Base-by-base conservation (phyloP, 306 rosid genomes). In the Begonia fuchsioides region DNA sequence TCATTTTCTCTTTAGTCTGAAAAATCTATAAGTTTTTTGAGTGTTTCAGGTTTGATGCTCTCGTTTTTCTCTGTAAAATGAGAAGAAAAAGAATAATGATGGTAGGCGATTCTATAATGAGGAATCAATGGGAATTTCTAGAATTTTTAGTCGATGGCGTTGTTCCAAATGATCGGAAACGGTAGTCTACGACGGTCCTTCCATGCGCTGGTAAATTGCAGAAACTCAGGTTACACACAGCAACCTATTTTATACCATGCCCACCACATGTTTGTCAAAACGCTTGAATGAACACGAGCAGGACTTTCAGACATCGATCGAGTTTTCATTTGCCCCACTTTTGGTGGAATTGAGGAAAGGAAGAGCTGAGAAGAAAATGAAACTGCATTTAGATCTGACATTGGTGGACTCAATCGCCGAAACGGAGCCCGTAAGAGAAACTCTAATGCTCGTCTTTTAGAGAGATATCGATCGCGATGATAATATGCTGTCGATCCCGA, bases 51-150 rank as follows among this genome's bases (percentile, higher is more conserved):
- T 90, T 90, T 76, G 88, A 90, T 79, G 92, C 97, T 26, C 60
- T 90, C 57, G 73, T 53, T 13, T 90, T 79, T 79, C 97, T 90
- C 12, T 80, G 80, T 11, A 90, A 76, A 63, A 79, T 79, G 87
- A 84, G 94, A 57, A 68, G 66, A 59, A 90, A 84, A 65, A 79
- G 97, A 59, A 79, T 90, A 67, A 75, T 90, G 94, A 52, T 90
- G 63, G 97, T 90, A 53, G 97, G 97, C 32, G 97, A 90, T 73
- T 90, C 97, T 53, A 90, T 90, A 58, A 79, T 81, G 82, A 85
- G 97, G 63, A 90, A 90, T 61, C 97, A 90, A 53, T 90, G 97
- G 97, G 97, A 90, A 57, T 90, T 95, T 60, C 95, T 90, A 3
- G 94, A 84, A 38, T 90, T 95, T 62, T 74, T 85, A 39, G 83